Base-by-base conservation (phyloP, 192 early-diverging fungal species). In the Lobosporangium transversale region DNA sequence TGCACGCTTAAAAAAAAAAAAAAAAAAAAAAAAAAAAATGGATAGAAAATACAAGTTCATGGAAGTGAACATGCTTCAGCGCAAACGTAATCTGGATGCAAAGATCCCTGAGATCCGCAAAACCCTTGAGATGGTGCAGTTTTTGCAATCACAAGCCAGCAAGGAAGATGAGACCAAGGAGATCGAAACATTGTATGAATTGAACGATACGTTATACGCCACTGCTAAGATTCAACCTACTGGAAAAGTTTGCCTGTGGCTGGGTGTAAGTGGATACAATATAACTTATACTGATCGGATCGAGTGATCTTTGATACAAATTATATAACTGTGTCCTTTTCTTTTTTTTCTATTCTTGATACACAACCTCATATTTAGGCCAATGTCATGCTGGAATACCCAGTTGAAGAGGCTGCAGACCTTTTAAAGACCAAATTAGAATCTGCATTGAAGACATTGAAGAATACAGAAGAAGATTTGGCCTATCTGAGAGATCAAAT, bases 41-140 rank as follows among this genome's bases (percentile, higher is more conserved):
- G 24, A 68, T 63, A 94, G 96, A 52, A 99, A 99, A 80, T 99
- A 97, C 90, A 94, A 93, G 80, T 98, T 94, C 71, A 99, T 99
- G 97, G 96, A 99, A 78, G 82, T 88, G 67, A 95, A 94, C 66
- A 85, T 93, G 75, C 79, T 94, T 18, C 94, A 95, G 63, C 92
- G 94, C 62, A 91, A 91, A 68, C 84, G 85, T 32, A 85, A 87
- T 44, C 86, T 99, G 21, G 94, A 97, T 64, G 83, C 89, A 29
- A 99, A 99, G 84, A 92, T 99, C 40, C 97, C 97, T 4, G 96
- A 99, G 78, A 94, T 99, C 59, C 88, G 93, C 82, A 98, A 98
- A 81, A 96, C 95, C 0, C 81, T 97, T 50, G 89, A 89, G 43
- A 91, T 93, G 80, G 94, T 98, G 26, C 82, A 91, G n/a, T 93